phyloP scores from a whole-genome alignment of 176 grass and related monocot genomes.

The Lolium multiflorum region DNA sequence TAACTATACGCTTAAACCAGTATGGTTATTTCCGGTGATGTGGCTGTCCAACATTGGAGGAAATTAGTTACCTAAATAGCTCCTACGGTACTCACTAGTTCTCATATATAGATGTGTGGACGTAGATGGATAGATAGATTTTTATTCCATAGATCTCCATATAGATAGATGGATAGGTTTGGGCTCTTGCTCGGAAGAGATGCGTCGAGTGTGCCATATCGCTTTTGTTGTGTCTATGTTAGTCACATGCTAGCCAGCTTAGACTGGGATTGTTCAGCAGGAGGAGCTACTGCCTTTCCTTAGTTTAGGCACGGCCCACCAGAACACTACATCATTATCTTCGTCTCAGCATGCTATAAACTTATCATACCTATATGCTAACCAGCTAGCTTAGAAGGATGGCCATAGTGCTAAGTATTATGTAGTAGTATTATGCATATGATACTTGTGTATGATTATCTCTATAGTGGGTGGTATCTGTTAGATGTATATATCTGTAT shows the following conservation, averaged over 20 bases:
- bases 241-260: slow-evolving; percentile 32
- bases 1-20: not conserved
- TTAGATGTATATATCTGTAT: no score
- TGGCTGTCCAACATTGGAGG: not conserved
- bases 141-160: not conserved
- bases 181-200: not conserved
- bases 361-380: not conserved
- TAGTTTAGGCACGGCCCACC: not conserved
- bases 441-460: no score
- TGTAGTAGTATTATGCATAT: no score
- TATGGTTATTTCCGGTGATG: not conserved
- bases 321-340: not conserved
- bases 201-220: not conserved
- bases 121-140: not conserved
- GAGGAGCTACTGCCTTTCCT: not conserved
- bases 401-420: no score
- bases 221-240: slow-evolving; percentile 3
- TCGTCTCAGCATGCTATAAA: not conserved
- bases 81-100: not conserved
- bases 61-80: not conserved
- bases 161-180: not conserved
- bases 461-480: no score
- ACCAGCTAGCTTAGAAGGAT: no score
- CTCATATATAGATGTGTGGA: not conserved
- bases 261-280: slow-evolving; percentile 9